Base-by-base conservation (phyloP, 2,329 filamentous ascomycete genomes). In the Neonectria ditissima region DNA sequence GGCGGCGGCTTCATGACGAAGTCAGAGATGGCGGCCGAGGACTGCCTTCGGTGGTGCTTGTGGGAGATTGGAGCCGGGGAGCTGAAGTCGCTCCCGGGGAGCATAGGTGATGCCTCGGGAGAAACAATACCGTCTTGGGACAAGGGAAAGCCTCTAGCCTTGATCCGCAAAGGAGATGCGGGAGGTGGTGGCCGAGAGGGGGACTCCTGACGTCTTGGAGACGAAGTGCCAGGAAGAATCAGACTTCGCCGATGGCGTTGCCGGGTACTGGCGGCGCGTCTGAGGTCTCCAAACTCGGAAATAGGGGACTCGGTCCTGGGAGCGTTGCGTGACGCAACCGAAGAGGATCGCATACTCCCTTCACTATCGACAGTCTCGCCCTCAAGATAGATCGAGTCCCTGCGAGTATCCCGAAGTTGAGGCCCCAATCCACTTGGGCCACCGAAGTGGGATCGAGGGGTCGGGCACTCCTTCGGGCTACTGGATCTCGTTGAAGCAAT, bases 401-500 rank as follows among this genome's bases (percentile, higher is more conserved):
- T 88, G 58, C 94, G 92, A 57, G 89, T 91, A 57, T 92, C 78
- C 26, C 83, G 85, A 55, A 86, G 81, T 58, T 87, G 87, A 8
- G 61, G 52, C 16, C 85, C 83, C 5, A 90, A 80, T 66, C 82
- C 87, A 66, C 86, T 87, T 54, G 83, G 74, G 9, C 83, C 81
- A 28, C 87, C 88, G 48, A 87, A 89, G 72, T 95, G 90, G 0
- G 95, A 98, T 66, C 93, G 90, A 11, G 96, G 96, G 4, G 96
- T 99, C 11, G 92, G 92, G 65, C 93, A 96, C 78, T 97, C 94
- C 76, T 90, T 90, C 0, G 96, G 96, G 75, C 96, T 99, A 76
- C 89, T 96, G 4, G 96, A 97, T 66, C 92, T 87, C 1, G 92
- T 95, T 2, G 94, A 97, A 28, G 89, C 88, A 24, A 92, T 71